phyloP scores from a whole-genome alignment of 2,329 filamentous ascomycete genomes.

The Cladosporium sphaerospermum region DNA sequence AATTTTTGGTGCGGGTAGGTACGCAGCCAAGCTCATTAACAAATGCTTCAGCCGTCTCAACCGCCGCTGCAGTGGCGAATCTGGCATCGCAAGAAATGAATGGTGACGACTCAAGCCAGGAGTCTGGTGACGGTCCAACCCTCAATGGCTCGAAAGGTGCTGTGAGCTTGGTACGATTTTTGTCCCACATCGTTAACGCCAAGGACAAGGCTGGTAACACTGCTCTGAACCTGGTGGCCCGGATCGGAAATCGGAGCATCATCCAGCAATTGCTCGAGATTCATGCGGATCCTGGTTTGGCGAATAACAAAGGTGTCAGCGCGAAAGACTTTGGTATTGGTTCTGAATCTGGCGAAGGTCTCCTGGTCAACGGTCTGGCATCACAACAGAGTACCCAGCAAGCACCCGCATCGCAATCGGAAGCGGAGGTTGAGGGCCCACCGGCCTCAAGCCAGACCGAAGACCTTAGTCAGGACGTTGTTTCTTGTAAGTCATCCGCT shows the following conservation, averaged over 20 bases:
- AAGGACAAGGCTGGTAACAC: slow-evolving; percentile 93
- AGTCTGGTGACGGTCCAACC: slow-evolving; percentile 15
- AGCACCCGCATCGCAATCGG: slow-evolving; percentile 18
- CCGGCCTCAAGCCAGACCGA: slow-evolving; percentile 44
- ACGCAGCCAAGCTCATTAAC: slow-evolving; percentile 22
- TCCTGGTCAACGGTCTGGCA: slow-evolving; percentile 18
- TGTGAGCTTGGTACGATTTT: slow-evolving; percentile 86
- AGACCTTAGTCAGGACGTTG: slow-evolving; percentile 74
- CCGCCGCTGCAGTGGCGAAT: slow-evolving; percentile 19
- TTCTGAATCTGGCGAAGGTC: slow-evolving; percentile 48
- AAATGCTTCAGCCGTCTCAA: slow-evolving; percentile 43
- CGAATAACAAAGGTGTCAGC: slow-evolving; percentile 80
- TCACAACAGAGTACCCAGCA: slow-evolving; percentile 21
- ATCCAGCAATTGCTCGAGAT: slow-evolving; percentile 96
- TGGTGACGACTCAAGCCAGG: slow-evolving; percentile 24
- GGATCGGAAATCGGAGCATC: slow-evolving; percentile 88
- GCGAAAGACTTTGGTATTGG: slow-evolving; percentile 95
- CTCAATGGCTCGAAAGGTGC: slow-evolving; percentile 42
- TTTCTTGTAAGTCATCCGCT: slow-evolving; percentile 57
- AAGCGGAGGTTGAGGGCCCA: slow-evolving; percentile 30
- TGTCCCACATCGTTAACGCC: slow-evolving; percentile 94
- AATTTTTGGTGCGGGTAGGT: slow-evolving; percentile 84
- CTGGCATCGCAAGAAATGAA: slow-evolving; percentile 21
- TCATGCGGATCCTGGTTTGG: slow-evolving; percentile 84
- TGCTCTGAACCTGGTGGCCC: slow-evolving; percentile 84